These are phyloP conservation scores for Talaromyces sp. DNA, from an alignment of 2,329 filamentous ascomycete genomes.

Conservation along the genomic window DNA sequence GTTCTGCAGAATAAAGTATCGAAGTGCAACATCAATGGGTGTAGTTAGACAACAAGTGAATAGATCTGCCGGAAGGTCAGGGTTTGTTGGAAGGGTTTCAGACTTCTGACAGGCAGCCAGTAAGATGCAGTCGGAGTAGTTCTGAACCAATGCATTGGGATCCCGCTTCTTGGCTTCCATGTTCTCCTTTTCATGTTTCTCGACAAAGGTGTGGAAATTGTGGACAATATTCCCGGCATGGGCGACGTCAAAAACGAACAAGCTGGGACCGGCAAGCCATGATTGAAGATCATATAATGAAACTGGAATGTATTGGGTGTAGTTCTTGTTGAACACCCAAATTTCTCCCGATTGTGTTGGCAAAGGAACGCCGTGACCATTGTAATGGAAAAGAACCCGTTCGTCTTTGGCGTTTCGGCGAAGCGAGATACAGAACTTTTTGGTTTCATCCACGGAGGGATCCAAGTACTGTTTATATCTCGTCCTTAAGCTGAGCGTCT, in stretches of 20 bases:
- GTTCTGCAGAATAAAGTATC: constrained; percentile 94
- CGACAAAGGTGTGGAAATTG: constrained; percentile 90
- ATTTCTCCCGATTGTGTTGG: constrained; percentile 95
- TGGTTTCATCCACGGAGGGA: constrained; percentile 93
- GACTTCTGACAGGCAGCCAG: constrained; percentile 85
- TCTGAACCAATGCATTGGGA: constrained; percentile 58
- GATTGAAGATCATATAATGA: constrained; percentile 91
- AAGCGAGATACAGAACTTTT: constrained; percentile 89
- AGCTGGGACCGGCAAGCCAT: constrained; percentile 90
- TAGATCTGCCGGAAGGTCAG: constrained; percentile 84
- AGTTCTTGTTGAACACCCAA: constrained; percentile 99
- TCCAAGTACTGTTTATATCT: constrained; percentile 96
- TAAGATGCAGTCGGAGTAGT: constrained; percentile 83
- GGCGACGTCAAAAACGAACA: constrained; percentile 97
- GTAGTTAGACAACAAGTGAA: constrained; percentile 96
- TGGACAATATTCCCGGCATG: constrained; percentile 92
- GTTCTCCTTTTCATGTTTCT: constrained; percentile 91
- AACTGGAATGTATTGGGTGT: constrained; percentile 97
- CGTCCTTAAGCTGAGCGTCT: constrained; percentile 90
- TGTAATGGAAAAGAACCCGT: constrained; percentile 95
- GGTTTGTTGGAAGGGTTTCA: constrained; percentile 92
- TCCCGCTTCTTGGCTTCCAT: constrained; percentile 70
- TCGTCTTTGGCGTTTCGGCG: constrained; percentile 93
- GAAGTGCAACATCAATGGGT: constrained; percentile 93
- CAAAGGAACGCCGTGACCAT: constrained; percentile 93